A percentile compares a stretch with the other conserved stretches of the same genome.
Conservation (phyloP, 768 basidiomycete species). For the Pulveroboletus sp. region DNA sequence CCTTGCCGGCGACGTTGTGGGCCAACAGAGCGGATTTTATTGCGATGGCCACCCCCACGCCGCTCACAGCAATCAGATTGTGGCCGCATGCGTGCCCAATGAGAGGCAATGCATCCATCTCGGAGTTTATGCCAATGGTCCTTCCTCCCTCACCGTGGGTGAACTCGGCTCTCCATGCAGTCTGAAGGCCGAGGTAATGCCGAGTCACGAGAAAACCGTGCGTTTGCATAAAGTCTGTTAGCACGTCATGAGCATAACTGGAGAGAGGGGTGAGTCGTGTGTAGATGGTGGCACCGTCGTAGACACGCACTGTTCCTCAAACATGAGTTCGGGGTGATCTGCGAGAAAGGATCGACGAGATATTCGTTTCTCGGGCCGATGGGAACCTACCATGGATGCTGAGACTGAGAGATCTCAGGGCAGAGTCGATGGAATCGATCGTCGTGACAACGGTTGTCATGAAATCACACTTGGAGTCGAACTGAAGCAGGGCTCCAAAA, state of each 20-base stretch:
- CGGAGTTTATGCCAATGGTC: conserved; percentile 73
- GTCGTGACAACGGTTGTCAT: conserved; percentile 48
- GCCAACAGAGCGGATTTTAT: conserved; percentile 63
- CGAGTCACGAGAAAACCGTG: conserved; percentile 69
- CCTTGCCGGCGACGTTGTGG: conserved; percentile 58
- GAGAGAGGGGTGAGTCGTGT: conserved; percentile 2
- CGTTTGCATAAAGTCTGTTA: conserved; percentile 61
- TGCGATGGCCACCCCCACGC: conserved; percentile 69
- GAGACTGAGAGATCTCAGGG: conserved; percentile 61
- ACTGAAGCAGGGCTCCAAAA: conserved; percentile 17
- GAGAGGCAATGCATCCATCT: conserved; percentile 61
- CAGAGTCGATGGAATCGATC: conserved; percentile 46
- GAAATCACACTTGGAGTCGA: conserved; percentile 33
- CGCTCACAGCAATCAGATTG: conserved; percentile 77
- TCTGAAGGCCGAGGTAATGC: conserved; percentile 65
- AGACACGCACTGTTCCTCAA: conserved; percentile 55
- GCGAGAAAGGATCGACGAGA: conserved; percentile 17
- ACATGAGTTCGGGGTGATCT: conserved; percentile 66
- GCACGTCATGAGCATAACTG: conserved; percentile 68
- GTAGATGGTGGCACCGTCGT: not conserved
- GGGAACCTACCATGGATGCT: conserved; percentile 59
- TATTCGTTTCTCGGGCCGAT: not conserved
- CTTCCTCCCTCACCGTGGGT: conserved; percentile 54
- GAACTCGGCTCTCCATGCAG: conserved; percentile 77
- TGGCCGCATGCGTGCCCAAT: conserved; percentile 73